Percentiles rank a stretch among this genome's conserved stretches.
These are phyloP conservation scores for Candida loeiensis DNA, from an alignment of 805 yeast species.

Conservation along the genomic window DNA sequence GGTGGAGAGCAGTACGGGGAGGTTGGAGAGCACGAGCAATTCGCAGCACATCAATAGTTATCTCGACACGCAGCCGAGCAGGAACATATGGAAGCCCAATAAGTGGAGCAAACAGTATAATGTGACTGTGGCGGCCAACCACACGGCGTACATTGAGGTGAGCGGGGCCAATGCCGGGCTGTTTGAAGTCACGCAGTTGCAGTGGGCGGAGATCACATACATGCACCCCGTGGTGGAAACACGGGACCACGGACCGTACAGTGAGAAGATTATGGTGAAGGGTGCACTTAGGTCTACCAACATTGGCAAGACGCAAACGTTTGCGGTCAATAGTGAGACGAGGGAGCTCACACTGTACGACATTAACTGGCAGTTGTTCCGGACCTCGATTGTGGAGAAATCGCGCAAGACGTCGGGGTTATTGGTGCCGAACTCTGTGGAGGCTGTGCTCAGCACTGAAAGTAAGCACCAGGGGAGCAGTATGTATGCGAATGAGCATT, in stretches of 20 bases:
- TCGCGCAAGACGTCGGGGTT: slow-evolving; percentile 1
- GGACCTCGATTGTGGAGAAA: slow-evolving; percentile 1
- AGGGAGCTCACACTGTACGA: slow-evolving; percentile 4
- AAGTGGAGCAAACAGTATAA: slow-evolving; percentile 1
- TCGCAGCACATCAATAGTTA: neutral
- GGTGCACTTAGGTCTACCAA: slow-evolving; percentile 1
- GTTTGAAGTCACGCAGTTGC: slow-evolving; percentile 5
- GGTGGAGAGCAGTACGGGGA: neutral
- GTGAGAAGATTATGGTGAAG: neutral
- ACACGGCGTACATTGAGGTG: neutral
- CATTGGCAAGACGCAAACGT: slow-evolving; percentile 1
- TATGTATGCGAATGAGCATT: neutral
- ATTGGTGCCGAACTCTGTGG: neutral
- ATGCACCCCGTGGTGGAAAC: slow-evolving; percentile 1
- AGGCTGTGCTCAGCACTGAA: neutral
- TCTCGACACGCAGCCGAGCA: neutral
- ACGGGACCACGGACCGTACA: slow-evolving; percentile 6
- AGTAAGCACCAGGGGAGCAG: neutral
- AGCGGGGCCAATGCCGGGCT: neutral
- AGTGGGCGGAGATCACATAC: neutral
- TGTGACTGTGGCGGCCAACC: slow-evolving; percentile 3
- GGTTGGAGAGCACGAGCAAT: neutral
- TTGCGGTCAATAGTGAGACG: slow-evolving; percentile 1
- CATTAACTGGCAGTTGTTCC: neutral
- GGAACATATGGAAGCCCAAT: slow-evolving; percentile 1